Conservation (phyloP, 2,329 filamentous ascomycete species). For the Fusarium compactum region DNA sequence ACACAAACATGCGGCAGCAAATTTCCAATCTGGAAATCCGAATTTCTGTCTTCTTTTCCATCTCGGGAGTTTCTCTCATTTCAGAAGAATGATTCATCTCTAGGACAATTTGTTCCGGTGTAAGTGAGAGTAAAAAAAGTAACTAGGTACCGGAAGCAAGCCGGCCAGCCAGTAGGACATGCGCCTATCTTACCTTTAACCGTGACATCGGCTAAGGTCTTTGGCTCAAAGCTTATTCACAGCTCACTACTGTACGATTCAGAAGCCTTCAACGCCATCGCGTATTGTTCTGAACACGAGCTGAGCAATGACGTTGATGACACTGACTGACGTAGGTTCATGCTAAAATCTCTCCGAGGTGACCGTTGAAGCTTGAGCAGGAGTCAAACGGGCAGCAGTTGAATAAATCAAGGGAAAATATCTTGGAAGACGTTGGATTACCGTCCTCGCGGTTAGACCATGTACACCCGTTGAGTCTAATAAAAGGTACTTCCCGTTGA, state of each 20-base stretch:
- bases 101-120: neutral
- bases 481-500: slow-evolving; percentile 11
- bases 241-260: neutral
- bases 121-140: neutral
- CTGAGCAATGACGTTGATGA: slow-evolving; percentile 8
- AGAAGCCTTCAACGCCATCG: slow-evolving; percentile 4
- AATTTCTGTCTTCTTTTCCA: neutral
- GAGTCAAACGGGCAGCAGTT: slow-evolving; percentile 1
- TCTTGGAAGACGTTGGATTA: neutral
- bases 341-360: neutral
- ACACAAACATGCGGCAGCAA: neutral
- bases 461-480: slow-evolving; percentile 17
- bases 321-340: slow-evolving; percentile 2
- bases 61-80: neutral
- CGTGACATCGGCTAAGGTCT: slow-evolving; percentile 13
- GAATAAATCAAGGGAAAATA: neutral
- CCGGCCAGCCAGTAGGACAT: neutral
- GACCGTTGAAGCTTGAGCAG: neutral
- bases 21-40: neutral
- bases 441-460: neutral
- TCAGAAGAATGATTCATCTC: neutral
- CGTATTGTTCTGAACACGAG: too few species aligned
- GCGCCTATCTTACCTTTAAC: neutral
- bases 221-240: slow-evolving; percentile 7
- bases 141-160: neutral